Evolutionary conservation across 257 asterid species (phyloP).

Genomic region (Plantago elongata): DNA sequence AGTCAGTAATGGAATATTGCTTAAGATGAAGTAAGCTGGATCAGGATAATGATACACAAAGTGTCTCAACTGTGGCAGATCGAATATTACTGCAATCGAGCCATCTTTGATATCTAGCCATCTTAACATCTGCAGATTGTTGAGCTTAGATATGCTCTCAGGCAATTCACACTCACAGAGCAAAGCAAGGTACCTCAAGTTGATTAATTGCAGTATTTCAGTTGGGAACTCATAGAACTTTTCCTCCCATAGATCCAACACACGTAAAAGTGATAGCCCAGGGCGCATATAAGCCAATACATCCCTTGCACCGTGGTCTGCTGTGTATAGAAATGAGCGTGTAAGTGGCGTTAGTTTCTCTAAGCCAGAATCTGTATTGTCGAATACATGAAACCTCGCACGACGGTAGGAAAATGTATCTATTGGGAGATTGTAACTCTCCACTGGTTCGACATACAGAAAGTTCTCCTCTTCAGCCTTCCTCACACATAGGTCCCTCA

Average conservation of each 20-base stretch:
- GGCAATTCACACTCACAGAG: neutral
- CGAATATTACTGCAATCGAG: neutral
- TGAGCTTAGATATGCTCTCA: neutral
- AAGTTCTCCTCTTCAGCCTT: neutral
- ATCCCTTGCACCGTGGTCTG: neutral
- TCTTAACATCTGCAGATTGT: neutral
- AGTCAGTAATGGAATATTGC: neutral
- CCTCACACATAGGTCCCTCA: neutral
- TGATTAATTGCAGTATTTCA: neutral
- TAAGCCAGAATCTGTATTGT: neutral
- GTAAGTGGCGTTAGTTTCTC: neutral
- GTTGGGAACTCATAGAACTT: neutral
- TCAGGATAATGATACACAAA: neutral
- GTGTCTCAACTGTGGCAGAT: neutral
- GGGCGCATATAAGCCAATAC: neutral
- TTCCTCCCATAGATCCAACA: neutral
- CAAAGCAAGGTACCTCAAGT: constrained; percentile 2
- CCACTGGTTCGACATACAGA: neutral
- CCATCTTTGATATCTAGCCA: neutral
- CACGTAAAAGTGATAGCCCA: neutral
- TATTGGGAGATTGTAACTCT: neutral
- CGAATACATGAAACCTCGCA: neutral
- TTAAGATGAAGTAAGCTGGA: too few relatives aligned
- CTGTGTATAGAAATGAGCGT: neutral
- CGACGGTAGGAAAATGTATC: neutral